Conservation (phyloP, 768 basidiomycete species). For the Boletus reticulatus region DNA sequence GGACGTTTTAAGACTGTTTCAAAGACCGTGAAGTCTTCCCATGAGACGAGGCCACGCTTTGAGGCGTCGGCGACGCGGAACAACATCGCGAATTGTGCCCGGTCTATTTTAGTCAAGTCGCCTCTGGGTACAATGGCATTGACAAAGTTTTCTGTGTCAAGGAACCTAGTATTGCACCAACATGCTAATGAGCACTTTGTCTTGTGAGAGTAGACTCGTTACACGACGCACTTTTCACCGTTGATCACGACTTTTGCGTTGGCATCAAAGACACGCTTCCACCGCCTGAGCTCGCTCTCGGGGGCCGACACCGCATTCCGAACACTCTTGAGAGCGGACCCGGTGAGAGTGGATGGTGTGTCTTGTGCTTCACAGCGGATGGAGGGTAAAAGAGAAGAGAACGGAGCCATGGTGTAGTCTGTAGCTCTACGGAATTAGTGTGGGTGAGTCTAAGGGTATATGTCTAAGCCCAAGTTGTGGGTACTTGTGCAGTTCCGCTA, state of each 20-base stretch:
- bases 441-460: constrained; percentile 32
- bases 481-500: constrained; percentile 18
- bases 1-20: constrained; percentile 91
- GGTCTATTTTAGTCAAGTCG: constrained; percentile 83
- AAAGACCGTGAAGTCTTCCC: constrained; percentile 96
- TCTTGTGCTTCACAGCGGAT: constrained; percentile 52
- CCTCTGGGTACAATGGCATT: constrained; percentile 90
- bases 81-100: constrained; percentile 84
- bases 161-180: constrained; percentile 52
- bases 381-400: constrained; percentile 45
- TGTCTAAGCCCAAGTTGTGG: constrained; percentile 25
- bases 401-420: constrained; percentile 34
- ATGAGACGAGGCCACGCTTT: constrained; percentile 75
- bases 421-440: constrained; percentile 29
- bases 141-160: constrained; percentile 87
- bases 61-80: constrained; percentile 86
- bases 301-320: constrained; percentile 67
- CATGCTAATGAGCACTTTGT: background rate
- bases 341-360: constrained; percentile 41
- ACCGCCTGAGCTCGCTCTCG: constrained; percentile 83
- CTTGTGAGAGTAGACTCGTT: constrained; percentile 18
- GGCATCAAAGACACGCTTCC: constrained; percentile 84
- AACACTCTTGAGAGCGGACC: constrained; percentile 60
- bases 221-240: constrained; percentile 72
- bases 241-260: constrained; percentile 72